Percentiles rank a stretch among this genome's conserved stretches.
These are phyloP conservation scores for Corymbia calophylla DNA, from an alignment of 441 rosid genomes.

Conservation along the genomic window DNA sequence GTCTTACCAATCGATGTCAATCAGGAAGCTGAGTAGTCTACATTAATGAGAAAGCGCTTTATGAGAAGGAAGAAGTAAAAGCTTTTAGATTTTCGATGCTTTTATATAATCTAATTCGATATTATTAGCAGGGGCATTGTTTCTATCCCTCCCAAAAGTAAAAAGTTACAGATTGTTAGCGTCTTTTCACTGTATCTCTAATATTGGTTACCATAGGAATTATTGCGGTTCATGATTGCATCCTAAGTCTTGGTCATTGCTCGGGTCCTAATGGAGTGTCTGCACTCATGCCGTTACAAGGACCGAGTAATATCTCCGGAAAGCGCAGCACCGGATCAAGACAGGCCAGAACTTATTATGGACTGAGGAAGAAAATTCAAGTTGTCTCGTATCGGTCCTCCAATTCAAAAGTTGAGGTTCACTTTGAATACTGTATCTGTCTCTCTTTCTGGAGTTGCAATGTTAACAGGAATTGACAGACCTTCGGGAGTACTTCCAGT, in stretches of 20 bases:
- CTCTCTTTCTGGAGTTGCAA: background rate
- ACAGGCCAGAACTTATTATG: slow-evolving; percentile 10
- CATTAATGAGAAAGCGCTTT: background rate
- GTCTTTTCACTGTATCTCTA: background rate
- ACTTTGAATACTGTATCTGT: background rate
- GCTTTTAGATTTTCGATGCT: background rate
- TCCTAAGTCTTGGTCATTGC: background rate
- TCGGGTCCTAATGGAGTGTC: background rate
- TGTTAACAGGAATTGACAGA: background rate
- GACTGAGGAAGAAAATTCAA: slow-evolving; percentile 29
- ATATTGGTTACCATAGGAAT: background rate
- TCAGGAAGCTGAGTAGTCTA: background rate
- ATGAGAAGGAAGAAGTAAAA: background rate
- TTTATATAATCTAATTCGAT: background rate
- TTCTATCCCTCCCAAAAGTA: background rate
- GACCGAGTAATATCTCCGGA: background rate
- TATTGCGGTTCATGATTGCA: background rate
- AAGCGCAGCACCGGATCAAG: background rate
- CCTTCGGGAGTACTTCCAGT: background rate
- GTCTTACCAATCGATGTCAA: background rate
- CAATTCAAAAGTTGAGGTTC: slow-evolving; percentile 45
- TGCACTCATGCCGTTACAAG: background rate
- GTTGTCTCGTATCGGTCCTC: slow-evolving; percentile 21
- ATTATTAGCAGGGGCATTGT: background rate
- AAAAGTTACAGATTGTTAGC: background rate